Evolutionary conservation across 129 eudicot species (phyloP).

Genomic region (Logfia minima): DNA sequence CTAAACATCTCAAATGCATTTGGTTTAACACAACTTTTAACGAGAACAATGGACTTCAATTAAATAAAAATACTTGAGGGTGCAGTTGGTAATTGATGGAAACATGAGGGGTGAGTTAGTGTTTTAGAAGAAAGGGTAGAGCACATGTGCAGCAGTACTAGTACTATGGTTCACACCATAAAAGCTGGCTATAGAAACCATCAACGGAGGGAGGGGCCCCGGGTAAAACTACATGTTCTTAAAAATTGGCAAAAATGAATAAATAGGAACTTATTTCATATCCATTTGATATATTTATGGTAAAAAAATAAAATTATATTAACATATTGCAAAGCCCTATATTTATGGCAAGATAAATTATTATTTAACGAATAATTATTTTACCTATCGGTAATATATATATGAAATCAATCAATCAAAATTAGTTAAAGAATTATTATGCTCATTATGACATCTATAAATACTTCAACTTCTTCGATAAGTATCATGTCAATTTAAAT

Average conservation of each 20-base stretch:
- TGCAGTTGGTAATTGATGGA: background rate
- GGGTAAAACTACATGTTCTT: background rate
- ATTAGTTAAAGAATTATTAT: too few species aligned
- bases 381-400: too few species aligned
- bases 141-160: conserved; percentile 26
- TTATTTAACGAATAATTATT: too few species aligned
- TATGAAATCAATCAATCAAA: too few species aligned
- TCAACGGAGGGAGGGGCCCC: background rate
- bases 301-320: too few species aligned
- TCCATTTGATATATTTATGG: background rate
- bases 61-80: background rate
- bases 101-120: background rate
- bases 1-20: background rate
- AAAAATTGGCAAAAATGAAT: background rate
- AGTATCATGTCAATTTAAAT: too few species aligned
- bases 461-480: too few species aligned
- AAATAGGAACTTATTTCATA: background rate
- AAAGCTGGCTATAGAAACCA: conserved; percentile 7
- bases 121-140: conserved; percentile 2
- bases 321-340: too few species aligned
- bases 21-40: background rate
- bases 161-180: conserved; percentile 24
- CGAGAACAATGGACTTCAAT: background rate
- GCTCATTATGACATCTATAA: too few species aligned
- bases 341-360: too few species aligned